Base-by-base conservation (phyloP, 106 monocot genomes). In the Ottelia alismoides region DNA sequence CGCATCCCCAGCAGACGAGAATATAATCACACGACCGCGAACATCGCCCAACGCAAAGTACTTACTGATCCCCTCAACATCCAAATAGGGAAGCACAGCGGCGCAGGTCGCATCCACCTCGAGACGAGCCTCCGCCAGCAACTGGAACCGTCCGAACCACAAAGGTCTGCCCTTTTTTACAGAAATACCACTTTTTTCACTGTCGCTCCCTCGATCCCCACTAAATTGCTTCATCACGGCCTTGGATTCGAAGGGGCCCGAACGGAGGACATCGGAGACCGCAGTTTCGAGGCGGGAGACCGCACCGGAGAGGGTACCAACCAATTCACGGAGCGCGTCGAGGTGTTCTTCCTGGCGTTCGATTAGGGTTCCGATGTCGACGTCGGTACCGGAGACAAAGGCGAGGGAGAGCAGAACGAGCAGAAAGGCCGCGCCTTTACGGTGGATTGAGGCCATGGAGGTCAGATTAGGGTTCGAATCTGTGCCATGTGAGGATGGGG, bases 21-120 rank as follows among this genome's bases (percentile, higher is more conserved):
- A 72, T 25, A 96, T 61, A 40, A 65, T 70, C 14, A 73, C 68
- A 20, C 52, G 28, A 27, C 96, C 96, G 23, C 27, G 50, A 27
- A 74, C 53, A 62, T 85, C 96, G 17, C 85, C 96, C 16, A 89
- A 64, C 49, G 78, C 88, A 63, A 96, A 78, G 78, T 88, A 96
- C 73, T 78, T 84, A 53, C 61, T 68, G 25, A 68, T 46, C 29
- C 88, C 88, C 17, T 72, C 78, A 30, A 31, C 50, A 43, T 88
- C 94, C 50, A 63, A 73, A 57, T 78, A 80, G 2, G 84, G 88
- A 11, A 96, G 84, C 16, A 72, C 49, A 14, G 54, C 51, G 31
- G 81, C 78, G 44, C 62, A 55, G 11, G 80, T 52, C 26, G 84
- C 63, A 3, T 49, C 49, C 43, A 76, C 53, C 16, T 65, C 65